Evolutionary conservation across 768 basidiomycete genomes (phyloP).

Genomic region (Chalciporus piperatus): DNA sequence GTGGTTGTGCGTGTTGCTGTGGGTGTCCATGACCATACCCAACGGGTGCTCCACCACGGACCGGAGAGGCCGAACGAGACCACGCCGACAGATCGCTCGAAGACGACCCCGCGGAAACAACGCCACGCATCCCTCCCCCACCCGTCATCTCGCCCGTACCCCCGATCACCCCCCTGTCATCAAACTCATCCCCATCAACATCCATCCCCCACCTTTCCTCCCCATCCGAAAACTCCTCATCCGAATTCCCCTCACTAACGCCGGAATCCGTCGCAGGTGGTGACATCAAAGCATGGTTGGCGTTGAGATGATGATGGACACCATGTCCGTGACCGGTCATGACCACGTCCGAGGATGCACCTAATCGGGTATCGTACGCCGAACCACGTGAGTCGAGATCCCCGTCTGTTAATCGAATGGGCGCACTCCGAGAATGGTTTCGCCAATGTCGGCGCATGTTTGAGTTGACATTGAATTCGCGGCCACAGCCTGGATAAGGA

Average conservation of each 20-base stretch:
- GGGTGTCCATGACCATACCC: constrained; percentile 11
- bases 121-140: neutral
- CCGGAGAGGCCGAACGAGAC: constrained; percentile 28
- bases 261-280: constrained; percentile 31
- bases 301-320: constrained; percentile 10
- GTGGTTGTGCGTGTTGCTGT: constrained; percentile 1
- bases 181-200: constrained; percentile 12
- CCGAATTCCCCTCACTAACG: constrained; percentile 26
- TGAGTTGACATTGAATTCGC: constrained; percentile 80
- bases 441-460: constrained; percentile 82
- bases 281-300: constrained; percentile 23
- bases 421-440: constrained; percentile 47
- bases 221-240: constrained; percentile 29
- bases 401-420: constrained; percentile 22
- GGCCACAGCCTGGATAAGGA: constrained; percentile 69
- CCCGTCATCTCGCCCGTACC: constrained; percentile 7
- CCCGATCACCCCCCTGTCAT: neutral
- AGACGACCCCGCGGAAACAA: constrained; percentile 17
- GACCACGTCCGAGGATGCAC: neutral
- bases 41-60: constrained; percentile 6
- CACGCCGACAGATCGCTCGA: constrained; percentile 24
- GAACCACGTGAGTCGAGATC: neutral
- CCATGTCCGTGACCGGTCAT: constrained; percentile 3
- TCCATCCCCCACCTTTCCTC: constrained; percentile 26
- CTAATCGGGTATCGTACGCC: neutral